A percentile compares a stretch with the other conserved stretches of the same genome.
Evolutionary conservation across 2,329 filamentous ascomycete genomes (phyloP).

Genomic region (Peltaster fructicola): DNA sequence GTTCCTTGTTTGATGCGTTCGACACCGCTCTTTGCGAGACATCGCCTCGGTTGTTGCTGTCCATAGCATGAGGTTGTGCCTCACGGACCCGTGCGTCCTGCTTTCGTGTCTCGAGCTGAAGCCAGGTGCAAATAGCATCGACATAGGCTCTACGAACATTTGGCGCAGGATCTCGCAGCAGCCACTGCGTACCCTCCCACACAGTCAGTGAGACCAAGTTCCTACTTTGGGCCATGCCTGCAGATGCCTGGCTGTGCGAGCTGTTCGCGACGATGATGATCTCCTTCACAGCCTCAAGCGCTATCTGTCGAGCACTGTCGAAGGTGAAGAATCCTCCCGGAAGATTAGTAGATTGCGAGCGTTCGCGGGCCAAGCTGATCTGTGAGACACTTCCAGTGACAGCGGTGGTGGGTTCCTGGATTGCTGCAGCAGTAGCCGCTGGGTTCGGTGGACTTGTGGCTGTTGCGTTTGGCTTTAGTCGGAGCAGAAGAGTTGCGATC

Average conservation of each 20-base stretch:
- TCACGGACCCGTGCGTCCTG: slow-evolving; percentile 13
- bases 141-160: slow-evolving; percentile 71
- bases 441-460: slow-evolving; percentile 15
- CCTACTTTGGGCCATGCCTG: slow-evolving; percentile 32
- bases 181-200: slow-evolving; percentile 95
- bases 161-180: slow-evolving; percentile 62
- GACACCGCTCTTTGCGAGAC: slow-evolving; percentile 48
- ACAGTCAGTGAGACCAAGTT: slow-evolving; percentile 54
- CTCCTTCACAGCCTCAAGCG: slow-evolving; percentile 62
- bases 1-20: slow-evolving; percentile 45
- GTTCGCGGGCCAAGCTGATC: slow-evolving; percentile 28
- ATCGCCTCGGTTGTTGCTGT: slow-evolving; percentile 12
- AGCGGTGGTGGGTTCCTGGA: slow-evolving; percentile 33
- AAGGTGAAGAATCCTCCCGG: slow-evolving; percentile 48
- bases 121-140: slow-evolving; percentile 69
- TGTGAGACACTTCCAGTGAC: slow-evolving; percentile 31
- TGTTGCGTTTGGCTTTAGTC: slow-evolving; percentile 46
- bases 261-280: slow-evolving; percentile 66
- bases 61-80: slow-evolving; percentile 19
- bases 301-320: slow-evolving; percentile 41
- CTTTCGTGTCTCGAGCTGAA: slow-evolving; percentile 25
- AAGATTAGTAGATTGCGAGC: slow-evolving; percentile 20
- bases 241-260: slow-evolving; percentile 6
- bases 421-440: slow-evolving; percentile 29
- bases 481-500: slow-evolving; percentile 61